Conservation (phyloP, 2,329 filamentous ascomycete species). For the Aspergillus sojae region DNA sequence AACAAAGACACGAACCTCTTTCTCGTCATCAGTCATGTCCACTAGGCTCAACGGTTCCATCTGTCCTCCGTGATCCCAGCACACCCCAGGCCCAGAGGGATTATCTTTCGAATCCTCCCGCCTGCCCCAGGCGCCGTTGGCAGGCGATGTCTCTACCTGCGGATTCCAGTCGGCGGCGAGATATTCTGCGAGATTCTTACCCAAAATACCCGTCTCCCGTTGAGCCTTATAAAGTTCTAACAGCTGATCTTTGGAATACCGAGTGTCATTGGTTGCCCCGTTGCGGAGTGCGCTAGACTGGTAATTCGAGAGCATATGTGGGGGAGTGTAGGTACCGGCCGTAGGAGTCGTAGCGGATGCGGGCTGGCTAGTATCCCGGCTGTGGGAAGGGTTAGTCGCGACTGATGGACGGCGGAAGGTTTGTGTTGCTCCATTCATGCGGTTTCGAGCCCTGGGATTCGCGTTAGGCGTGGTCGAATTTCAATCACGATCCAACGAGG, state of each 20-base stretch:
- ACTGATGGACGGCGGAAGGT: constrained; percentile 68
- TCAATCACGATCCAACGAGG: constrained; percentile 10
- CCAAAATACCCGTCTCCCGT: constrained; percentile 55
- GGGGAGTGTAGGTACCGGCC: constrained; percentile 61
- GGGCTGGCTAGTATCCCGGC: constrained; percentile 45
- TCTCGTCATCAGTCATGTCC: constrained; percentile 70
- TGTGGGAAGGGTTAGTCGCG: constrained; percentile 56
- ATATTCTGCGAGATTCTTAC: constrained; percentile 66
- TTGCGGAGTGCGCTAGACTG: constrained; percentile 53
- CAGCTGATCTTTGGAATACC: constrained; percentile 79
- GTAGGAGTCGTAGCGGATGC: constrained; percentile 44
- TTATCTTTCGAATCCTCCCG: constrained; percentile 71
- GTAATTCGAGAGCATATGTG: constrained; percentile 58
- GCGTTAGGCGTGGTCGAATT: not conserved
- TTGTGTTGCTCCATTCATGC: constrained; percentile 67
- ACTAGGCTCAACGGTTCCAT: constrained; percentile 72
- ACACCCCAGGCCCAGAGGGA: constrained; percentile 82
- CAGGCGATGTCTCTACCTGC: constrained; percentile 65
- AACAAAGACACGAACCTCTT: constrained; percentile 54
- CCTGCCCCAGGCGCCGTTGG: constrained; percentile 73
- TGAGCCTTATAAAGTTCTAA: constrained; percentile 70
- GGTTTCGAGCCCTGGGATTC: constrained; percentile 57
- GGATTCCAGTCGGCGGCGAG: constrained; percentile 81
- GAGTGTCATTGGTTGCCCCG: constrained; percentile 57
- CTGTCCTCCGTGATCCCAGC: constrained; percentile 78